Evolutionary conservation across 2,329 filamentous ascomycete species (phyloP), one percentile per base, ranked within the genome.

Genomic region (Aspergillus chevalieri): DNA sequence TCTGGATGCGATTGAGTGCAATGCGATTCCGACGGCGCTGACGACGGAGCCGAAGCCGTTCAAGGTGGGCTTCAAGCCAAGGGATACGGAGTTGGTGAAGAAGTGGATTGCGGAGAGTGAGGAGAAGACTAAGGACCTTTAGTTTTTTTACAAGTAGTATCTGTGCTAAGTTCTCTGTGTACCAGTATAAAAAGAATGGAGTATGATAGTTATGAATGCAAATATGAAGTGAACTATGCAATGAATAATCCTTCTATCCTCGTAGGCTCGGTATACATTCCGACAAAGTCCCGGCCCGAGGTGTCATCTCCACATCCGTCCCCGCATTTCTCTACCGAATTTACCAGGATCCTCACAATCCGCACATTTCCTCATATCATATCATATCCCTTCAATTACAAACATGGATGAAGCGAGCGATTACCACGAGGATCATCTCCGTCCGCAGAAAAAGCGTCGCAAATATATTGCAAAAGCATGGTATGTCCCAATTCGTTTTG

Each of bases 401-500:
- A 41, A 4, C 8, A 41, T 41, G 38, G 17, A 41, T 19, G 17
- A 41, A 12, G 8, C 14, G 22, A 30, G 26, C 26, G 38, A 41
- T 15, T 41, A 41, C 19, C n/a, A 15, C 7, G 10, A 12, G 3
- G 38, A 41, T 4, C 49, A 46, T 24, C 39, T 38, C 68, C 74
- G 73, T 47, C 74, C 75, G 30, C 73, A 79, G 47, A 76, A 80
- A 54, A 81, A 82, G 66, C 73, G 81, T 52, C 81, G 81, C 61
- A 78, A 82, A 54, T 84, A 84, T 64, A 83, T 83, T 52, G 81
- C 80, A 19, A 81, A 83, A 56, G 81, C 81, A 26, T 84, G 81
- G 78, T 81, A 65, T 54, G 70, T 62, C 43, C 43, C 47, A 7
- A n/a, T 2, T 36, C 8, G 24, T 17, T 30, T 12, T 30, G 26